Base-by-base conservation (phyloP, 1,284 basidiomycete genomes). In the Rhodotorula mucilaginosa region DNA sequence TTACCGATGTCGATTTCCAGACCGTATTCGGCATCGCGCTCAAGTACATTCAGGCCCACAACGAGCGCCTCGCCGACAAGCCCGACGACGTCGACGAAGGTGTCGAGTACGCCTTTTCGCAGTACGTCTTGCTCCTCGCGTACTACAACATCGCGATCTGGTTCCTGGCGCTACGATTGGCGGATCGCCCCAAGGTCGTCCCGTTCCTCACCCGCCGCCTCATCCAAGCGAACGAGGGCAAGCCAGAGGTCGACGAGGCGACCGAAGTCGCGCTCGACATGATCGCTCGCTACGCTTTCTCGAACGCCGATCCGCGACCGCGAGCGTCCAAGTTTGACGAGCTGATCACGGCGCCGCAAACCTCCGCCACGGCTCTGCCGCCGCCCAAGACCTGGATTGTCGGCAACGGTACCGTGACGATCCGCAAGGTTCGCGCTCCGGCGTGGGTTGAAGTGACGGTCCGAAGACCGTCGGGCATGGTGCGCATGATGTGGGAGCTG, bases 231-330 rank as follows among this genome's bases (percentile, higher is more conserved):
- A 95, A 96, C 81, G 90, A 92, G 72, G 89, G 87, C 31, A 87
- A 88, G 64, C 83, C 84, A 6, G 84, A 87, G 56, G 84, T 97
- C 2, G 94, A 98, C 79, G 93, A 93, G 76, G 89, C 91, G 60
- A 93, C 93, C 0, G 93, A 98, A 81, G 95, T 98, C 31, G 97
- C 93, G 80, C 96, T 99, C 79, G 97, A 99, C 81, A 99, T 96
- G 91, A 85, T 99, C 12, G 91, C 93, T 26, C 87, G 97, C 23
- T 97, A 97, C 80, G 91, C 96, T 0, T 97, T 96, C 79, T 92
- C 90, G 31, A 95, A 91, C 77, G 93, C 93, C 19, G 93, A 97
- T 79, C 92, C 96, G 0, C 88, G 92, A 63, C 93, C 95, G 1
- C 88, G 91, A 1, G 86, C 85, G 56, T 94, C 92, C 2, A 86